These are phyloP conservation scores for Mycena albidolilacea DNA, from an alignment of 768 basidiomycete genomes.

Conservation along the genomic window DNA sequence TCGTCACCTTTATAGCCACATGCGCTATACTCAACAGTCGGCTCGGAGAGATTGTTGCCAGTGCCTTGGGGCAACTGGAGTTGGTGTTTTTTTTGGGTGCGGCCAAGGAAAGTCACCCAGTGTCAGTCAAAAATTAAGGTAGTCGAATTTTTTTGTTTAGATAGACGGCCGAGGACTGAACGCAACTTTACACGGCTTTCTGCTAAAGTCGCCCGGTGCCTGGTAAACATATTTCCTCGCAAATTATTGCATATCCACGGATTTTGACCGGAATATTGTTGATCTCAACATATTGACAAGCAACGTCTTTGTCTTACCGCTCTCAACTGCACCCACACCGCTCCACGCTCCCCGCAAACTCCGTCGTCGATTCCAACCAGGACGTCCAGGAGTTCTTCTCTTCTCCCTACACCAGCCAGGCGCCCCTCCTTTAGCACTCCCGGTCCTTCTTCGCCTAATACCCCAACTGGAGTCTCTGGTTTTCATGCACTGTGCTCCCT, in stretches of 20 bases:
- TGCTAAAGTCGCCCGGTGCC: no score
- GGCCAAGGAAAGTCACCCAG: no score
- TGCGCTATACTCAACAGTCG: no score
- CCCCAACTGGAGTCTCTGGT: conserved; percentile 24
- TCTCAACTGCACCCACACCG: neutral
- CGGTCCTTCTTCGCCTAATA: conserved; percentile 37
- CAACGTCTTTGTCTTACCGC: conserved; percentile 12
- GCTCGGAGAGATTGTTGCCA: no score
- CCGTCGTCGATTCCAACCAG: conserved; percentile 37
- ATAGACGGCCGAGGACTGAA: no score
- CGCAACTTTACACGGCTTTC: no score
- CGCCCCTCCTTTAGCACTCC: conserved; percentile 40
- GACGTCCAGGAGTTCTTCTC: conserved; percentile 34
- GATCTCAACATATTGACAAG: neutral
- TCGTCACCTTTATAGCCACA: no score
- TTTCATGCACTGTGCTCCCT: conserved; percentile 78
- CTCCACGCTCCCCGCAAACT: conserved; percentile 34
- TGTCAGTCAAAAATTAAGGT: no score
- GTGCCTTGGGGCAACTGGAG: no score
- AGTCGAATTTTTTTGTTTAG: no score
- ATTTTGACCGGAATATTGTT: neutral
- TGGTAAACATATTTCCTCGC: no score
- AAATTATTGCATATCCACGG: neutral
- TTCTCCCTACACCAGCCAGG: conserved; percentile 33
- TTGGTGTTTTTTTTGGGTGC: no score